Evolutionary conservation across 352 stramenopile genomes (phyloP).

Genomic region (Pythium scleroteichum): DNA sequence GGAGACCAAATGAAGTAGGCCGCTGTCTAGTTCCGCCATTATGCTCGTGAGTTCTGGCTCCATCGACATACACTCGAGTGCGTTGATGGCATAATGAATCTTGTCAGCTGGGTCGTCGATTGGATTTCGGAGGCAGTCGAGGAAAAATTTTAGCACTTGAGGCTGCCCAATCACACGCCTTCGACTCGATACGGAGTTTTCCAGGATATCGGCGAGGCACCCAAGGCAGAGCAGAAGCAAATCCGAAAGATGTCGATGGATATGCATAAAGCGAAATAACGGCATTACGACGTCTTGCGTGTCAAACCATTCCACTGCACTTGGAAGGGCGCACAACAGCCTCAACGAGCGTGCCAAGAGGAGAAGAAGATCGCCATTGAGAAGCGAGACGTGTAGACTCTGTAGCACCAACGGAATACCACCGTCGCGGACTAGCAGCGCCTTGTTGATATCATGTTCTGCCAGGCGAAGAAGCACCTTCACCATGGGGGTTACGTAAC

Average conservation of each 20-base stretch:
- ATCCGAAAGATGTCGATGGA: conserved; percentile 31
- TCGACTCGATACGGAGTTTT: conserved; percentile 46
- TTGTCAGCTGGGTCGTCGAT: conserved; percentile 27
- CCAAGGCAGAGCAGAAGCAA: conserved; percentile 44
- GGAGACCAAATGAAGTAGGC: conserved; percentile 34
- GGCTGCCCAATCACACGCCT: conserved; percentile 36
- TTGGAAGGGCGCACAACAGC: conserved; percentile 28
- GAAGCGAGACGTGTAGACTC: conserved; percentile 19
- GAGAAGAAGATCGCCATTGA: conserved; percentile 30
- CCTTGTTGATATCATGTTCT: conserved; percentile 26
- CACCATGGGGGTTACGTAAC: conserved; percentile 20
- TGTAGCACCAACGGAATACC: conserved; percentile 47
- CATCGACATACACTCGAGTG: conserved; percentile 56
- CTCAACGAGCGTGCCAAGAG: conserved; percentile 30
- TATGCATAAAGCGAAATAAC: conserved; percentile 57
- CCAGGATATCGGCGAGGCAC: conserved; percentile 56
- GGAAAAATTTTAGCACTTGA: conserved; percentile 39
- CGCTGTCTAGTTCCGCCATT: conserved; percentile 29
- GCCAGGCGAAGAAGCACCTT: conserved; percentile 26
- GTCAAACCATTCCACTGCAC: conserved; percentile 33
- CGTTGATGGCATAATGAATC: conserved; percentile 46
- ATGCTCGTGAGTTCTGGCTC: conserved; percentile 43
- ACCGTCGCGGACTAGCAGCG: conserved; percentile 20
- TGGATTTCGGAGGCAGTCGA: conserved; percentile 45
- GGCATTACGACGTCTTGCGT: conserved; percentile 45